Evolutionary conservation across 768 basidiomycete genomes (phyloP).

Genomic region (Psilocybe azurescens): DNA sequence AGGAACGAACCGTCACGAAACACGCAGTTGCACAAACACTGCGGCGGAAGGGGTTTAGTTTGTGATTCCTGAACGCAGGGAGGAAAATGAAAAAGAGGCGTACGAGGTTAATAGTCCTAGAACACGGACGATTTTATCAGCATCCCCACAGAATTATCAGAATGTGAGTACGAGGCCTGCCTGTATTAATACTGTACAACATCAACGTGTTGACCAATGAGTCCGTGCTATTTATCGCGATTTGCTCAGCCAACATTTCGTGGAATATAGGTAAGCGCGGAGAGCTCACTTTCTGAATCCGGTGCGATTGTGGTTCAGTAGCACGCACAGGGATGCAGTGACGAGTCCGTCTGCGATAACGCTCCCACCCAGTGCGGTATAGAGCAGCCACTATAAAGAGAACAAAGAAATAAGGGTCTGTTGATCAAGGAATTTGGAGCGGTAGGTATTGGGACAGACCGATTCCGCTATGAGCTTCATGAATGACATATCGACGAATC

Average conservation of each 20-base stretch:
- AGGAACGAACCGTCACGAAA: slow-evolving; percentile 29
- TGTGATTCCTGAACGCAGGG: background rate
- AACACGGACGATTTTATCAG: background rate
- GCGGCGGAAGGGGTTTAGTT: background rate
- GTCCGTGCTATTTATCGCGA: slow-evolving; percentile 21
- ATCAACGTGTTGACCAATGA: slow-evolving; percentile 29
- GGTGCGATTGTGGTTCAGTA: slow-evolving; percentile 25
- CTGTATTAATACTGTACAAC: slow-evolving; percentile 30
- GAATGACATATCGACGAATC: slow-evolving; percentile 26
- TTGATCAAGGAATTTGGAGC: background rate
- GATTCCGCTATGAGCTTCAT: slow-evolving; percentile 24
- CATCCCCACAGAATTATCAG: too few species aligned
- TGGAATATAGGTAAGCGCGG: background rate
- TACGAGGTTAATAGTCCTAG: slow-evolving; percentile 30
- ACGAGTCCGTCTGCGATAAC: slow-evolving; percentile 28
- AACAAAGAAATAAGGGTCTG: background rate
- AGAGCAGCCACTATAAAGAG: slow-evolving; percentile 25
- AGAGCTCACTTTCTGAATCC: slow-evolving; percentile 27
- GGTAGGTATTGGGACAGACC: slow-evolving; percentile 5
- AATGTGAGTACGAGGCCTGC: slow-evolving; percentile 8
- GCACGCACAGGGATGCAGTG: slow-evolving; percentile 26
- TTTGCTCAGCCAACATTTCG: too few species aligned
- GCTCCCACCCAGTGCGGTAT: slow-evolving; percentile 25
- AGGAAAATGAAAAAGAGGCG: slow-evolving; percentile 1
- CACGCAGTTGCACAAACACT: slow-evolving; percentile 31